Evolutionary conservation across 2,329 filamentous ascomycete genomes (phyloP).

Genomic region (Lasiodiplodia theobromae): DNA sequence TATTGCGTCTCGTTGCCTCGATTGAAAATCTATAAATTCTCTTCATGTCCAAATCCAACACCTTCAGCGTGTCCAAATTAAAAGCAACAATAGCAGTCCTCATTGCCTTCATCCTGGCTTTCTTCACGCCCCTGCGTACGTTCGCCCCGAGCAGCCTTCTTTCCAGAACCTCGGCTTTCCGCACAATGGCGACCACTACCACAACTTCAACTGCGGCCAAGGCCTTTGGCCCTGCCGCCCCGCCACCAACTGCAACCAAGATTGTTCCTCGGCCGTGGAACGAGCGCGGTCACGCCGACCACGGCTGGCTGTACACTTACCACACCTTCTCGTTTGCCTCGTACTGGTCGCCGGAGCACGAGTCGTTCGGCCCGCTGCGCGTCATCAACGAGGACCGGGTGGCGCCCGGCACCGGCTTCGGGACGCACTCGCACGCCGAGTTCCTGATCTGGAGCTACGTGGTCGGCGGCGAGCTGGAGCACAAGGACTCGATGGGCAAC

Average conservation of each 20-base stretch:
- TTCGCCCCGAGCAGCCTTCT: constrained; percentile 43
- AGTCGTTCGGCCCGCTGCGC: constrained; percentile 76
- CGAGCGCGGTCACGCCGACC: constrained; percentile 76
- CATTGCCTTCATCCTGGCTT: constrained; percentile 55
- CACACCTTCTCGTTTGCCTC: constrained; percentile 85
- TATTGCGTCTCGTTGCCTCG: too few relatives aligned
- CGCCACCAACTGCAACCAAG: constrained; percentile 53
- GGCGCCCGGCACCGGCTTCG: constrained; percentile 75
- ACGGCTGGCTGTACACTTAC: constrained; percentile 88
- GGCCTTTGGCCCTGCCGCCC: constrained; percentile 13
- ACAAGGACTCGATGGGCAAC: constrained; percentile 83
- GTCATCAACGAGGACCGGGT: constrained; percentile 92
- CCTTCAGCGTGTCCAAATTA: background rate
- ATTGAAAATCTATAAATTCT: background rate
- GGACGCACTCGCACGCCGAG: constrained; percentile 83
- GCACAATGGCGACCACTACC: constrained; percentile 46
- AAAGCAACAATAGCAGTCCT: constrained; percentile 41
- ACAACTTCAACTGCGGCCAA: constrained; percentile 33
- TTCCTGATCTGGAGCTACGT: constrained; percentile 93
- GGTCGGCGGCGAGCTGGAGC: constrained; percentile 83
- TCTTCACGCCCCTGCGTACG: constrained; percentile 50
- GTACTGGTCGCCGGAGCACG: constrained; percentile 72
- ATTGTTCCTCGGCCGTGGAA: constrained; percentile 77
- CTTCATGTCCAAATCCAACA: background rate
- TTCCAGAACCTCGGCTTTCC: constrained; percentile 38